Conservation (phyloP, 2,329 filamentous ascomycete species). For the Alternaria solani region DNA sequence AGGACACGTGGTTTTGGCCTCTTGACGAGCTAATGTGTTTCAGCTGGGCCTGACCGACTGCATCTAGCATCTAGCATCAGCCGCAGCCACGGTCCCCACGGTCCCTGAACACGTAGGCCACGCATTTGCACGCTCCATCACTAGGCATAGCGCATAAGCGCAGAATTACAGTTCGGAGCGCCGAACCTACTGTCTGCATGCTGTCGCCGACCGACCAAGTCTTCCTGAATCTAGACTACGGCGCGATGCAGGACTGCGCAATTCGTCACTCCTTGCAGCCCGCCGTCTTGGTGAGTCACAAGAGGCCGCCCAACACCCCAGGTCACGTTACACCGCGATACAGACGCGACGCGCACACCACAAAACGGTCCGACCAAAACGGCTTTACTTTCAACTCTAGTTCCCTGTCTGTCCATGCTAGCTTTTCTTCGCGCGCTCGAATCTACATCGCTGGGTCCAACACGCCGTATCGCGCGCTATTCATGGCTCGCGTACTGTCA, state of each 20-base stretch:
- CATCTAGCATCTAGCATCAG: neutral
- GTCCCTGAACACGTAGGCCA: conserved; percentile 1
- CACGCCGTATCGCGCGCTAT: conserved; percentile 28
- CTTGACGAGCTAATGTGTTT: conserved; percentile 1
- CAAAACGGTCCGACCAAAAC: neutral
- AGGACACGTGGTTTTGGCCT: neutral
- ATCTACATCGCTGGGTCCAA: conserved; percentile 14
- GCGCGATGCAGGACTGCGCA: neutral
- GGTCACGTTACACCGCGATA: conserved; percentile 26
- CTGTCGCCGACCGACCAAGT: neutral
- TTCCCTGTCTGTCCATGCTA: neutral
- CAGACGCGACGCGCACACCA: conserved; percentile 14
- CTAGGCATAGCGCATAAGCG: conserved; percentile 2
- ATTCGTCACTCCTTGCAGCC: neutral
- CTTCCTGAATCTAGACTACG: conserved; percentile 1
- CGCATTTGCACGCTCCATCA: conserved; percentile 6
- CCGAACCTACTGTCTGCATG: neutral
- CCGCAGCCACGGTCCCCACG: neutral
- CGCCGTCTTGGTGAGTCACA: conserved; percentile 20
- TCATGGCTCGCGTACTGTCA: conserved; percentile 15
- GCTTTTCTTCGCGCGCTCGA: neutral
- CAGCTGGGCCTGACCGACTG: neutral
- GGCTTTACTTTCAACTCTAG: conserved; percentile 1
- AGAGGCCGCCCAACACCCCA: neutral
- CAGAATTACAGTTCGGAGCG: conserved; percentile 1